Base-by-base conservation (phyloP, 805 yeast species). In the Candida lessepsii region DNA sequence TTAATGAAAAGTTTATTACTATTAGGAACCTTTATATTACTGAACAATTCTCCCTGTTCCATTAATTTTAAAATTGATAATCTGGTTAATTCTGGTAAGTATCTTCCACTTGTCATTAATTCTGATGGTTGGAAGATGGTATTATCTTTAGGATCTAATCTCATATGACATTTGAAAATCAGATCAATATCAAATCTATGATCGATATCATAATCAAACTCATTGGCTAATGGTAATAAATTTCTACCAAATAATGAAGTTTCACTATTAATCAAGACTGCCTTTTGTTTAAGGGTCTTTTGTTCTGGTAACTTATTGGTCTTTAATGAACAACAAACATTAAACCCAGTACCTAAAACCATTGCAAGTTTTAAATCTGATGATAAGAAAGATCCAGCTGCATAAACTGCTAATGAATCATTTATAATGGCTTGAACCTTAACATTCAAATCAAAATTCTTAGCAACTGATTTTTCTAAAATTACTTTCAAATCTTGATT, bases 291-390 rank as follows among this genome's bases (percentile, higher is more conserved):
- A 11, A 53, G 40, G 4, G 38, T 41, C 27, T 53, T 52, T 19
- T 41, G 36, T 6, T 29, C 13, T 14, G 51, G 52, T 18, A 56
- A 36, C 20, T 48, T 40, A 33, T 54, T 54, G 7, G 49, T 28
- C 1, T 45, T 35, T 23, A 61, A 56, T 19, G 63, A 50, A 61
- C 77, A 64, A 59, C 79, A 77, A 25, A 77, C 56, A 49, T 83
- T 83, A 39, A 78, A 57, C 1, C 90, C 90, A 2, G 90, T 83
- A 1, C 90, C 89, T 37, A 82, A 57, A 3, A 83, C 84, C 48
- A 83, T 48, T 0, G 85, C 83, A 32, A 81, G 49, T 41, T 61
- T 52, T 49, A 66, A 60, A 44, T 51, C 47, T 14, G 54, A 48
- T 42, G 65, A 67, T 41, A 63, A 44, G 39, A 71, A 68, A 2